phyloP scores from a whole-genome alignment of 495 filamentous ascomycete genomes.

The Neurospora sp. region DNA sequence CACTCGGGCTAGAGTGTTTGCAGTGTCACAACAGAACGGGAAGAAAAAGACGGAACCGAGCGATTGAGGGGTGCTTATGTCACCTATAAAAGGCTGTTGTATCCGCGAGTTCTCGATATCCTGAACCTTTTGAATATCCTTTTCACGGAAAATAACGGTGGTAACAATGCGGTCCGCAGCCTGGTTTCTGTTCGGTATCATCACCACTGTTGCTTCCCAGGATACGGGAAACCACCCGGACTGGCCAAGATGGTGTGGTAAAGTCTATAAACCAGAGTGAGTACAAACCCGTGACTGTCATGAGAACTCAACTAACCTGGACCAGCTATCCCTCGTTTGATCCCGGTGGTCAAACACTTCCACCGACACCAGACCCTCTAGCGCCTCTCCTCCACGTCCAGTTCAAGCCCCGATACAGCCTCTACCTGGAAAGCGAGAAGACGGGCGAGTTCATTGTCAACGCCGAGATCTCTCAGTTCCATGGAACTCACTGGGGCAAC shows the following conservation, averaged over 20 bases:
- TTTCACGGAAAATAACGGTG: not conserved
- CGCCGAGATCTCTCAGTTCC: constrained; percentile 42
- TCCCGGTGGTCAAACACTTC: constrained; percentile 47
- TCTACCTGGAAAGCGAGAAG: constrained; percentile 48
- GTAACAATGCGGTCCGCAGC: not conserved
- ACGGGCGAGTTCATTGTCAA: constrained; percentile 50
- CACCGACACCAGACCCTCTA: constrained; percentile 32
- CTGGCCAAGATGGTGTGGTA: constrained; percentile 49
- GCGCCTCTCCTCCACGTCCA: constrained; percentile 44
- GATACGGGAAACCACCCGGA: constrained; percentile 33
- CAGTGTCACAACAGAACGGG: not conserved
- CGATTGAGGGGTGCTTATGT: not conserved
- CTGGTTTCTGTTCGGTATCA: not conserved
- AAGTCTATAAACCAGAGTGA: constrained; percentile 44
- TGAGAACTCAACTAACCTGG: not conserved
- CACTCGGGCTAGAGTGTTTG: not conserved
- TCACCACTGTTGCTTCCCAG: constrained; percentile 3
- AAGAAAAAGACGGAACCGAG: not conserved
- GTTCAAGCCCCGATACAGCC: constrained; percentile 47
- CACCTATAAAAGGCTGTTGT: not conserved
- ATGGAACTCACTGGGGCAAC: constrained; percentile 32
- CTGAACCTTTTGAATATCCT: not conserved
- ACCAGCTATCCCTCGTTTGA: constrained; percentile 45
- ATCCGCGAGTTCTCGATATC: not conserved
- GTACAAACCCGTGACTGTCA: not conserved